A percentile compares a stretch with the other conserved stretches of the same genome.
Evolutionary conservation across 2,329 filamentous ascomycete species (phyloP).

Genomic region (Blastomyces parvus): DNA sequence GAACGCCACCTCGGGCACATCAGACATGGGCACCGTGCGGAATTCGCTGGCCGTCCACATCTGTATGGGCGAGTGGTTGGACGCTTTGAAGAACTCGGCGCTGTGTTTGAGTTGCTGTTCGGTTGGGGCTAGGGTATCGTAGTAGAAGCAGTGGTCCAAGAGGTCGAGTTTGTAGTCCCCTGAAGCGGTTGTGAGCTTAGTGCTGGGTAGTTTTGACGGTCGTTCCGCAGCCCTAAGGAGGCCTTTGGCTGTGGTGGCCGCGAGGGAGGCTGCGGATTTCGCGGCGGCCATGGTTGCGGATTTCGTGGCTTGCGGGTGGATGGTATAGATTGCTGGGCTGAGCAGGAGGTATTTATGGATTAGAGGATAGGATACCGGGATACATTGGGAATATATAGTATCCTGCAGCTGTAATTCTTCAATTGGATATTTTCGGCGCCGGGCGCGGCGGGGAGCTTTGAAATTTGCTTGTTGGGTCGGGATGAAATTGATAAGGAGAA

Average conservation of each 20-base stretch:
- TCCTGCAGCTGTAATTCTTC: not conserved
- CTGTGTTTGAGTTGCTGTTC: slow-evolving; percentile 37
- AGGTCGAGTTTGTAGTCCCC: slow-evolving; percentile 14
- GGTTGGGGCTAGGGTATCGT: slow-evolving; percentile 42
- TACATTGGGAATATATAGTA: not conserved
- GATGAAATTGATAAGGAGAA: not conserved
- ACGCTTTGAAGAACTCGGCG: slow-evolving; percentile 37
- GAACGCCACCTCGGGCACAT: slow-evolving; percentile 54
- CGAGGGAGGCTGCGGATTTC: not conserved
- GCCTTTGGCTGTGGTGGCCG: not conserved
- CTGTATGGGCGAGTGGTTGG: slow-evolving; percentile 43
- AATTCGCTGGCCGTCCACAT: slow-evolving; percentile 54
- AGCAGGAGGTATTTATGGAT: not conserved
- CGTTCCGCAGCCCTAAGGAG: not conserved
- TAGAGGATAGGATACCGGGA: not conserved
- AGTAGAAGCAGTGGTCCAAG: slow-evolving; percentile 36
- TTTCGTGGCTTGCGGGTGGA: not conserved
- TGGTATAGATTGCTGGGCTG: not conserved
- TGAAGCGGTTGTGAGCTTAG: not conserved
- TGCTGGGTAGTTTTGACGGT: not conserved
- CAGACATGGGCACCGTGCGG: slow-evolving; percentile 46
- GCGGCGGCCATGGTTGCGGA: not conserved
- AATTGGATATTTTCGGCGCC: not conserved
- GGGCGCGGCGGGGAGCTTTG: not conserved
- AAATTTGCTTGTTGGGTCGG: not conserved